Evolutionary conservation across 805 yeast species (phyloP).

Genomic region (Saccharomycopsis sp.): DNA sequence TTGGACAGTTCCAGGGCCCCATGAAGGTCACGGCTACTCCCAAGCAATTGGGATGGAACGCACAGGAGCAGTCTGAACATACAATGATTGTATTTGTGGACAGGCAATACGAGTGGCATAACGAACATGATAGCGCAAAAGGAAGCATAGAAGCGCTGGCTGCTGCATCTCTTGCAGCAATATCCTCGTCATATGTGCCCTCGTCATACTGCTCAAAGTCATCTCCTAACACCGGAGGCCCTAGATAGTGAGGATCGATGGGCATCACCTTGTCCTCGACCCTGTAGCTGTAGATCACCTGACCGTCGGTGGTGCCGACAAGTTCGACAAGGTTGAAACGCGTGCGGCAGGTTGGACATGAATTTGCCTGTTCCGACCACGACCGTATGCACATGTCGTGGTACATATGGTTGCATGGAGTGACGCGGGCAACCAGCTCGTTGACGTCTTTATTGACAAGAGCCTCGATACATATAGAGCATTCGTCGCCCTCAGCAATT

Average conservation of each 20-base stretch:
- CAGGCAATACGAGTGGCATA: conserved; percentile 14
- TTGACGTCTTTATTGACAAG: conserved; percentile 24
- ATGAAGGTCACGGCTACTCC: conserved; percentile 26
- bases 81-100: conserved; percentile 11
- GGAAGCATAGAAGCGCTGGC: conserved; percentile 11
- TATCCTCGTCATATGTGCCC: not conserved
- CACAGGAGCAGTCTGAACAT: conserved; percentile 32
- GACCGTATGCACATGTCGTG: conserved; percentile 50
- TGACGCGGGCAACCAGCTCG: conserved; percentile 24
- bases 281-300: conserved; percentile 17
- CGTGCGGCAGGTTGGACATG: conserved; percentile 57
- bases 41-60: conserved; percentile 37
- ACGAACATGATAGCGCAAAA: conserved; percentile 10
- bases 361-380: conserved; percentile 52
- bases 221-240: conserved; percentile 6
- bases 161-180: conserved; percentile 11
- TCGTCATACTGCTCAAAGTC: not conserved
- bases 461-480: conserved; percentile 56
- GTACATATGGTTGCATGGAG: conserved; percentile 48
- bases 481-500: conserved; percentile 27
- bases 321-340: conserved; percentile 35
- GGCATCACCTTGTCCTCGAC: conserved; percentile 18
- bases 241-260: conserved; percentile 15
- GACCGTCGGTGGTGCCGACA: conserved; percentile 22
- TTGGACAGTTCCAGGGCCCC: conserved; percentile 42